Evolutionary conservation across 1,284 basidiomycete genomes (phyloP).

Genomic region (Ceratobasidium sp.): DNA sequence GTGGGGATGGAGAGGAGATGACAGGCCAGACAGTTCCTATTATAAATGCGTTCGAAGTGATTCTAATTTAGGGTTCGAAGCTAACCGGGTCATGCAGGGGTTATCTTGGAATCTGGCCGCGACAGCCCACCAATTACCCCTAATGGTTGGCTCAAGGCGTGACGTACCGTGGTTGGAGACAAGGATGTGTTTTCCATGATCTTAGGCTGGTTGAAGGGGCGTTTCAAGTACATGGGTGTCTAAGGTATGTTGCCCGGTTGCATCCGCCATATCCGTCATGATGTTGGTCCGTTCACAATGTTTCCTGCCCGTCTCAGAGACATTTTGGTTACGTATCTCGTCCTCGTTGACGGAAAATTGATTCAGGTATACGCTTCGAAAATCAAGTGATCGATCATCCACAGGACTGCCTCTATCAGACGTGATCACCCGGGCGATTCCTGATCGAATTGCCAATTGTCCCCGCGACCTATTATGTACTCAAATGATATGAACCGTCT

Average conservation of each 20-base stretch:
- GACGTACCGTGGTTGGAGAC: conserved; percentile 77
- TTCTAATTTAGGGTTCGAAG: background rate
- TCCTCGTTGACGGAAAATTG: conserved; percentile 78
- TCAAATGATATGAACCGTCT: no score
- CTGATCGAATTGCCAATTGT: no score
- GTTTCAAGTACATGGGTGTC: conserved; percentile 87
- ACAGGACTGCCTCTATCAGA: no score
- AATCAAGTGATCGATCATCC: conserved; percentile 81
- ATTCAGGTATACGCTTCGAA: conserved; percentile 73
- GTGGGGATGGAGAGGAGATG: no score
- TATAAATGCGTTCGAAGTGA: conserved; percentile 80
- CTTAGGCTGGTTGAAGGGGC: conserved; percentile 80
- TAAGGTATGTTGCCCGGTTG: conserved; percentile 63
- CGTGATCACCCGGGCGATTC: no score
- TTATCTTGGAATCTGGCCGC: conserved; percentile 75
- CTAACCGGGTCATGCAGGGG: conserved; percentile 54
- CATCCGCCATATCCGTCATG: background rate
- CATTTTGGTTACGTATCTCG: conserved; percentile 76
- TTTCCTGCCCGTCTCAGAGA: conserved; percentile 86
- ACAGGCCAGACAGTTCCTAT: no score
- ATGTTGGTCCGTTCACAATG: conserved; percentile 61
- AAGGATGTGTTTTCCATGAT: conserved; percentile 74
- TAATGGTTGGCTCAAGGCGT: conserved; percentile 87
- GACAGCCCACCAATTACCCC: conserved; percentile 74
- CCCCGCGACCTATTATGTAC: conserved; percentile 57